Evolutionary conservation across 352 stramenopile species (phyloP).

Genomic region (Pythium pyrilobum): DNA sequence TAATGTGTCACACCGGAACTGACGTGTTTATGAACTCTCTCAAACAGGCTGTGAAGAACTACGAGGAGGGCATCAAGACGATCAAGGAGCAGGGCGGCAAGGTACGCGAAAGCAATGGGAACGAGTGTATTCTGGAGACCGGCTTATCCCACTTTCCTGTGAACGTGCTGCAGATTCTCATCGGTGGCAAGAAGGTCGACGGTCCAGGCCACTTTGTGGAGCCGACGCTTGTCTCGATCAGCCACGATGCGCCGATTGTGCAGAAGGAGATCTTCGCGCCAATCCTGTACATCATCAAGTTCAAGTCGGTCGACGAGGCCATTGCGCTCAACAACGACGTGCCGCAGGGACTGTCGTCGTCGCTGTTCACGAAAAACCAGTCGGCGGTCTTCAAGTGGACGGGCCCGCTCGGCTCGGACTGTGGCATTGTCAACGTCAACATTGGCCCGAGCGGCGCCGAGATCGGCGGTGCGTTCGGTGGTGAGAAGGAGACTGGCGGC

Average conservation of each 20-base stretch:
- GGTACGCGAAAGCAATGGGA: neutral
- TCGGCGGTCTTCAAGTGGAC: constrained; percentile 92
- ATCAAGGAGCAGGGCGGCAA: constrained; percentile 77
- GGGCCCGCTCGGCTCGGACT: constrained; percentile 85
- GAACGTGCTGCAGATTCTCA: constrained; percentile 54
- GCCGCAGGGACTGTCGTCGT: constrained; percentile 88
- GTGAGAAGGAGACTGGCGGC: constrained; percentile 91
- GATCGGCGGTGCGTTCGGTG: constrained; percentile 91
- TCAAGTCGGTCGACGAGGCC: constrained; percentile 86
- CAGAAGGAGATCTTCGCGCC: constrained; percentile 91
- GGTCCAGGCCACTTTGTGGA: constrained; percentile 88
- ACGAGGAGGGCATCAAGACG: constrained; percentile 74
- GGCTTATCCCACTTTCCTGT: neutral
- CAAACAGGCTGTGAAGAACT: constrained; percentile 79
- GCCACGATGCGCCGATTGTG: constrained; percentile 64
- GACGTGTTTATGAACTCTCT: neutral
- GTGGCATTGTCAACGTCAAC: constrained; percentile 93
- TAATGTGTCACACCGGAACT: neutral
- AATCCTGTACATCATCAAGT: constrained; percentile 90
- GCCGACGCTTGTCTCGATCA: constrained; percentile 86
- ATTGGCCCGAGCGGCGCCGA: constrained; percentile 89
- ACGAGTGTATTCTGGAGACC: neutral
- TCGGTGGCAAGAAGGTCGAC: constrained; percentile 79
- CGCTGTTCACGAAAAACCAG: constrained; percentile 90
- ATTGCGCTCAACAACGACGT: constrained; percentile 92